These are phyloP conservation scores for Silybum marianum DNA, from an alignment of 129 eudicot genomes.

Conservation along the genomic window DNA sequence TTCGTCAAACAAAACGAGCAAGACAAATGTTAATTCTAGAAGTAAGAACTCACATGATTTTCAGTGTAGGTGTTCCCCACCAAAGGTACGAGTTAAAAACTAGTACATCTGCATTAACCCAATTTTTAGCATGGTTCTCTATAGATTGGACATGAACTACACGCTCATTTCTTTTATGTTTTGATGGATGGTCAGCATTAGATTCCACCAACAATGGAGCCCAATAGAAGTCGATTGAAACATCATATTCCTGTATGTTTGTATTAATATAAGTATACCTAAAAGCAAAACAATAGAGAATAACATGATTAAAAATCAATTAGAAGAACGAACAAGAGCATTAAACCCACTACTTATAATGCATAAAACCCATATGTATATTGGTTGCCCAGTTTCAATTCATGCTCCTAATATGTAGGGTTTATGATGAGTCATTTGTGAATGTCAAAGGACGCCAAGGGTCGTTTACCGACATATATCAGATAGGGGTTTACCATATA, in stretches of 20 bases:
- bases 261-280: not conserved
- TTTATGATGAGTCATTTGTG: not conserved
- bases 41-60: slow-evolving; percentile 48
- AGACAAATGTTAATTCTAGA: not conserved
- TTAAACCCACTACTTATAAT: not conserved
- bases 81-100: slow-evolving; percentile 61
- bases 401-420: not conserved
- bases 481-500: not conserved
- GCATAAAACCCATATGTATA: not conserved
- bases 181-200: slow-evolving; percentile 49
- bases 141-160: slow-evolving; percentile 40
- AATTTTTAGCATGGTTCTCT: slow-evolving; percentile 53
- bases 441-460: not conserved
- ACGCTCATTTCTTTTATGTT: slow-evolving; percentile 42
- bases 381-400: not conserved
- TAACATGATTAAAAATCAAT: not conserved
- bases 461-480: not conserved
- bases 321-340: not conserved
- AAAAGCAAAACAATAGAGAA: not conserved
- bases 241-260: slow-evolving; percentile 53
- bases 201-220: slow-evolving; percentile 65
- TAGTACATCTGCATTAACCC: slow-evolving; percentile 65
- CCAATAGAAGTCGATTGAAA: slow-evolving; percentile 59
- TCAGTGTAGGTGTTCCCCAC: slow-evolving; percentile 53
- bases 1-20: not conserved